phyloP scores from a whole-genome alignment of 2,329 filamentous ascomycete species.

The Zymoseptoria pseudotritici region DNA sequence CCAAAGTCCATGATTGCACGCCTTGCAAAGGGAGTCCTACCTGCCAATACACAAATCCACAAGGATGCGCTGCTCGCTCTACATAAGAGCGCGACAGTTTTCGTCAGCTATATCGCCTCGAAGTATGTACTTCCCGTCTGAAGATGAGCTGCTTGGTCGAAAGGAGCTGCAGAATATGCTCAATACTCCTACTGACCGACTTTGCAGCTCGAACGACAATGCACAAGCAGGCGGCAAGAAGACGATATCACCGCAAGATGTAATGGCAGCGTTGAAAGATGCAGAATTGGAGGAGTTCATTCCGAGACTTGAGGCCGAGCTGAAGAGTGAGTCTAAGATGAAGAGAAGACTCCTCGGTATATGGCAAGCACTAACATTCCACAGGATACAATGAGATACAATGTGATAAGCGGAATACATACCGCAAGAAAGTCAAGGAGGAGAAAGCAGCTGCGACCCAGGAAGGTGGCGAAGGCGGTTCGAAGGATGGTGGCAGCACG shows the following conservation, averaged over 20 bases:
- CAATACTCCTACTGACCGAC: conserved; percentile 3
- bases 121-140: conserved; percentile 49
- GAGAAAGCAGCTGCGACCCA: conserved; percentile 42
- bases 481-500: conserved; percentile 9
- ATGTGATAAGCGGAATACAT: conserved; percentile 65
- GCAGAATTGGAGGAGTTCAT: conserved; percentile 68
- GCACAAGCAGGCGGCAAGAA: conserved; percentile 63
- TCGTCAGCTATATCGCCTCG: conserved; percentile 70
- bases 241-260: conserved; percentile 68
- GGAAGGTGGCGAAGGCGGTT: conserved; percentile 6
- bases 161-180: not conserved
- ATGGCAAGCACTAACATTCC: conserved; percentile 4
- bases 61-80: conserved; percentile 73
- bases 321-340: conserved; percentile 53
- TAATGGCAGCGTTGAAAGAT: conserved; percentile 69
- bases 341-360: not conserved
- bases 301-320: conserved; percentile 64
- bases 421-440: conserved; percentile 62
- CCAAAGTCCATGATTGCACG: conserved; percentile 76
- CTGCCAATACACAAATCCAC: conserved; percentile 74
- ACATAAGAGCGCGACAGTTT: conserved; percentile 74
- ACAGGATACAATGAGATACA: conserved; percentile 66
- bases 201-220: conserved; percentile 61
- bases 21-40: conserved; percentile 71
- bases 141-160: not conserved